Percentiles rank a stretch among this genome's conserved stretches.
Conservation (phyloP, 2,329 filamentous ascomycete species). For the Teratosphaeriaceae sp. region DNA sequence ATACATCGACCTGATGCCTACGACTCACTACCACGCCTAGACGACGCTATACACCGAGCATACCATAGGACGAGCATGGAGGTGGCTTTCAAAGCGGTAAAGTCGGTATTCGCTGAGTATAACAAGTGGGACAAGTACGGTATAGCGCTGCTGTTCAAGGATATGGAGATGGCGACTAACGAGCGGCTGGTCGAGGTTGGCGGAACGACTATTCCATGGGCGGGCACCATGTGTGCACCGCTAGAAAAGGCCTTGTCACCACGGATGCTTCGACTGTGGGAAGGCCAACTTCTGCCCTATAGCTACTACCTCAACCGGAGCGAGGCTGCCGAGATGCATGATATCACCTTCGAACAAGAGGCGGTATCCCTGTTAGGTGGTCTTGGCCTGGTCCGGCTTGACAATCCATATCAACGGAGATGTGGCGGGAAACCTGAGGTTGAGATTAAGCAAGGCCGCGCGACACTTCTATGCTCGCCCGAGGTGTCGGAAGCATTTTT, state of each 20-base stretch:
- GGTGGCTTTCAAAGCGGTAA: neutral
- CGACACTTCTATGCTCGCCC: neutral
- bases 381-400: neutral
- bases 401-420: neutral
- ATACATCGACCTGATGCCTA: neutral
- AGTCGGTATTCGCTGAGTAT: constrained; percentile 1
- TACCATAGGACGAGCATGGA: neutral
- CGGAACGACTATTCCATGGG: neutral
- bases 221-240: neutral
- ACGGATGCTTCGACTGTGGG: neutral
- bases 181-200: neutral
- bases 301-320: too few species aligned
- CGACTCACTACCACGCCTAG: neutral
- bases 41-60: neutral
- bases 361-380: neutral
- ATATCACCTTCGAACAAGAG: neutral
- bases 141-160: neutral
- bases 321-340: too few species aligned
- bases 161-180: neutral
- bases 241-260: neutral
- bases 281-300: neutral
- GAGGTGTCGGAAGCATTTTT: neutral
- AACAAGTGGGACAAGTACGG: constrained; percentile 4
- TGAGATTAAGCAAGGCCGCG: neutral
- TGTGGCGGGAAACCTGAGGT: neutral